Evolutionary conservation across 2,329 filamentous ascomycete genomes (phyloP), one percentile per base, ranked within the genome.

Genomic region (Xylariales sp.): DNA sequence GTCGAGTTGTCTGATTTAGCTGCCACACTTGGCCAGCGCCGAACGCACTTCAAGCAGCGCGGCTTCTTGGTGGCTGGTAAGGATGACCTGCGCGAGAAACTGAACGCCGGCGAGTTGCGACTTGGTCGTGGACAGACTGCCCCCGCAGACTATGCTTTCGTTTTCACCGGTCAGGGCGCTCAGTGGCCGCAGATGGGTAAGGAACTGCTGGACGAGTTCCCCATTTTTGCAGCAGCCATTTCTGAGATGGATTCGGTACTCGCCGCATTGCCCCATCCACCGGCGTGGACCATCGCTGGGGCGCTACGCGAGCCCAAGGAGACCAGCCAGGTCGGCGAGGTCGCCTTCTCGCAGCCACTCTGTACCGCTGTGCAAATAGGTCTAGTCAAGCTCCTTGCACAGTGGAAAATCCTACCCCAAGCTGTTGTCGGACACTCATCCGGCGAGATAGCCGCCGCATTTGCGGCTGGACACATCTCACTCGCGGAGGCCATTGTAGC

Each of bases 351-450:
- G 12, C 53, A 56, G 38, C 52, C 57, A 4, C 60, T 67, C 32
- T 69, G 69, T 54, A 74, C 71, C 42, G 67, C 62, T 15, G 47
- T 69, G 39, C 64, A 73, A 44, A 52, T 67, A 24, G 53, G 54
- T 28, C 61, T 65, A 39, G 67, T 70, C 32, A 62, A 66, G 24
- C 50, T 61, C 13, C 60, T 64, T 29, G 58, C 58, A 8, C 55
- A 60, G 20, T 53, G 54, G 44, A 49, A 64, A 21, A 49, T 69
- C 21, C 53, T 48, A 4, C 54, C 54, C 4, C 51, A 55, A 3
- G 49, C 58, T 5, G 61, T 67, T 27, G 38, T 60, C 2, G 51
- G 64, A 6, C 70, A 71, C 16, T 48, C 56, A 11, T 53, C 60
- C 11, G 50, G 61, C 19, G 56, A 74, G 40, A 69, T 73, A 16